Percentiles rank a stretch among this genome's conserved stretches.
Evolutionary conservation across 73 alveolate genomes (phyloP).

Genomic region (Paramecium sexaurelia): DNA sequence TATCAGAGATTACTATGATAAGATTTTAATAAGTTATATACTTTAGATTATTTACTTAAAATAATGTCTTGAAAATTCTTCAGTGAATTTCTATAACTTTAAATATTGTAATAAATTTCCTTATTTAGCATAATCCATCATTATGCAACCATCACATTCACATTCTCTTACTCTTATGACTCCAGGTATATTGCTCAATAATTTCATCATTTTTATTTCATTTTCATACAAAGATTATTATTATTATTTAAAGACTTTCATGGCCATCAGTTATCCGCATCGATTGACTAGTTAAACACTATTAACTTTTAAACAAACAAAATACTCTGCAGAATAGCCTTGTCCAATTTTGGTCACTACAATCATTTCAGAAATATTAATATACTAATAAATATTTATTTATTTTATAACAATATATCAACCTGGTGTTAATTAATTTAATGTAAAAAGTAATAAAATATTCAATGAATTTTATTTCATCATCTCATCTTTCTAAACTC

Average conservation of each 20-base stretch:
- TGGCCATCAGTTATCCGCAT: conserved; percentile 9
- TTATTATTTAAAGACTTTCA: conserved; percentile 32
- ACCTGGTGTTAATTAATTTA: not conserved
- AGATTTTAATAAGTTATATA: not conserved
- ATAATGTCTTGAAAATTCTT: not conserved
- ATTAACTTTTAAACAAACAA: not conserved
- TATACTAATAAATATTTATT: not conserved
- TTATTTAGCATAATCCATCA: conserved; percentile 56
- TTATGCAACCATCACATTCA: not conserved
- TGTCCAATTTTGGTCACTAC: conserved; percentile 11
- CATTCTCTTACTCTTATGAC: not conserved
- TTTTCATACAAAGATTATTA: conserved; percentile 14
- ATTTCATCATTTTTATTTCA: conserved; percentile 25
- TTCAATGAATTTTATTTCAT: too few relatives aligned
- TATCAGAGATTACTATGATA: conserved; percentile 73
- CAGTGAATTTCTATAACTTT: not conserved
- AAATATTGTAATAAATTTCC: conserved; percentile 12
- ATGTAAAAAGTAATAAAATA: too few relatives aligned
- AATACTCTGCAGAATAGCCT: conserved; percentile 45
- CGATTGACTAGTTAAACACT: conserved; percentile 31
- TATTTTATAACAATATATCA: not conserved
- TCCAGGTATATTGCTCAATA: conserved; percentile 4
- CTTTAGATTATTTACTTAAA: conserved; percentile 5
- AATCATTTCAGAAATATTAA: not conserved
- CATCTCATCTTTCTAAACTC: too few relatives aligned